Percentiles rank a stretch among this genome's conserved stretches.
phyloP scores from a whole-genome alignment of 2,329 filamentous ascomycete species.

The Phoma herbarum region DNA sequence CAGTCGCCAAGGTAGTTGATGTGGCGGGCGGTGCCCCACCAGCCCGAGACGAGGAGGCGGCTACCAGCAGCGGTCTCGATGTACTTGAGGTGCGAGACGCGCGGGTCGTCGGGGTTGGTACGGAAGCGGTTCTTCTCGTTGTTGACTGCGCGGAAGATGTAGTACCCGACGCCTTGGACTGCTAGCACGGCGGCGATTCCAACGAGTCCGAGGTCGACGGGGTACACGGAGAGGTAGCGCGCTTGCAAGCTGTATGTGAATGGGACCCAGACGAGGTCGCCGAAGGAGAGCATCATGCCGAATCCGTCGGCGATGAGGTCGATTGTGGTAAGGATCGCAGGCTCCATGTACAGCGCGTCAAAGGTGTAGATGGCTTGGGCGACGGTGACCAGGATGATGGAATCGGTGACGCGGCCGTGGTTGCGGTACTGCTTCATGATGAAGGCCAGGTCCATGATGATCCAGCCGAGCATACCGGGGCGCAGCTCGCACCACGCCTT shows the following conservation, averaged over 20 bases:
- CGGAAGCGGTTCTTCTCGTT: conserved; percentile 95
- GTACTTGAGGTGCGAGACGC: conserved; percentile 80
- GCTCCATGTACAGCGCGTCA: conserved; percentile 86
- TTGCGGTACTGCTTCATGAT: conserved; percentile 87
- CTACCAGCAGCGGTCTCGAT: conserved; percentile 86
- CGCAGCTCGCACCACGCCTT: conserved; percentile 90
- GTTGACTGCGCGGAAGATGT: conserved; percentile 93
- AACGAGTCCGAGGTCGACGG: conserved; percentile 75
- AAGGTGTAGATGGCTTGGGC: conserved; percentile 86
- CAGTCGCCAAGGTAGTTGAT: conserved; percentile 98
- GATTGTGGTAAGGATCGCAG: conserved; percentile 89
- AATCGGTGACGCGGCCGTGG: conserved; percentile 84
- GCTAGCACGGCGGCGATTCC: conserved; percentile 72
- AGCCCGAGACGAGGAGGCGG: conserved; percentile 82
- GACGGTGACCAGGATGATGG: conserved; percentile 78
- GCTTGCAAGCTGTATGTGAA: conserved; percentile 87
- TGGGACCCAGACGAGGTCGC: conserved; percentile 91
- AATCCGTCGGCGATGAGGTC: conserved; percentile 94
- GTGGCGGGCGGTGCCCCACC: conserved; percentile 92
- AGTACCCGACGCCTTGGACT: conserved; percentile 78
- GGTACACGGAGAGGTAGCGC: conserved; percentile 84
- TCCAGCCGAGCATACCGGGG: conserved; percentile 91
- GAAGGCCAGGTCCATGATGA: conserved; percentile 84
- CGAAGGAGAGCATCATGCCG: conserved; percentile 93
- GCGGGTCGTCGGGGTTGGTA: conserved; percentile 81